phyloP scores from a whole-genome alignment of 78 protist species.

The Planoprotostelium fungivorum region DNA sequence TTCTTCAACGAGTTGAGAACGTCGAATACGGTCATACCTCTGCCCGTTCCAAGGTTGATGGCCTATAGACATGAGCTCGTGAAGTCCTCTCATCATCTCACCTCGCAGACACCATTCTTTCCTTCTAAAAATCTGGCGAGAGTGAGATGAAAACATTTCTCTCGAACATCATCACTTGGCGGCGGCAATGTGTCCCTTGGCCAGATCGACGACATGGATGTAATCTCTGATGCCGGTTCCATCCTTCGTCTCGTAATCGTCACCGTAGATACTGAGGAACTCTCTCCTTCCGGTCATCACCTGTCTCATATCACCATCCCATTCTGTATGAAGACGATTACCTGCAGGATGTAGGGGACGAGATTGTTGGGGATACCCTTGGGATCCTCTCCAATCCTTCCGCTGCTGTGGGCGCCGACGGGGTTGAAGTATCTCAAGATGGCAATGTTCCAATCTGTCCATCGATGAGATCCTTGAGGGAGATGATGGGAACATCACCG shows the following conservation, averaged over 20 bases:
- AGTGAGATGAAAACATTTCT: neutral
- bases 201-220: conserved; percentile 95
- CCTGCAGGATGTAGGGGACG: conserved; percentile 90
- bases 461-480: neutral
- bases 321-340: neutral
- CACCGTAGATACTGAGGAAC: conserved; percentile 86
- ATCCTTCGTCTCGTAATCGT: conserved; percentile 93
- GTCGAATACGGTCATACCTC: conserved; percentile 86
- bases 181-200: conserved; percentile 88
- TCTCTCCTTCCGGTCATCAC: conserved; percentile 88
- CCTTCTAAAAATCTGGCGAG: neutral
- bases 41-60: conserved; percentile 93
- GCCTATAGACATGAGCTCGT: neutral
- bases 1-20: conserved; percentile 75
- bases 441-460: conserved; percentile 41
- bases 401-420: conserved; percentile 94
- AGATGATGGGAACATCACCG: neutral
- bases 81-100: neutral
- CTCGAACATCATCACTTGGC: neutral
- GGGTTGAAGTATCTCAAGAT: conserved; percentile 98
- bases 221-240: conserved; percentile 99
- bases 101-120: neutral
- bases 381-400: conserved; percentile 98
- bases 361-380: conserved; percentile 90
- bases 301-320: conserved; percentile 9